phyloP scores from a whole-genome alignment of 176 grass and related monocot species.

The Oryza longistaminata region DNA sequence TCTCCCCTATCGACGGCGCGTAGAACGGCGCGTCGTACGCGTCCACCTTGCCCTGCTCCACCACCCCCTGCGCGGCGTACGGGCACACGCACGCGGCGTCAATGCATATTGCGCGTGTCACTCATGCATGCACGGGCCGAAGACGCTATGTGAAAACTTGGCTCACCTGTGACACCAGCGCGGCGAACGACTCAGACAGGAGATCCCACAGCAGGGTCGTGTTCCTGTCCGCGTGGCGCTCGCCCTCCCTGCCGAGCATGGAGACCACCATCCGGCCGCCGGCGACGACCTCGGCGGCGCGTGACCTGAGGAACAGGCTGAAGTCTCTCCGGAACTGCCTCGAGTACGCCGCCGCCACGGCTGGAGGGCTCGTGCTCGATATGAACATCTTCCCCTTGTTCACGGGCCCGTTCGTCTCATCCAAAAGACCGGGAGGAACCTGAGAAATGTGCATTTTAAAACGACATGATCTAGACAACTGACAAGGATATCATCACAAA shows the following conservation, averaged over 20 bases:
- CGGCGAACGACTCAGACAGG: conserved; percentile 70
- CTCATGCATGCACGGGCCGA: too few relatives aligned
- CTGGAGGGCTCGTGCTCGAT: conserved; percentile 64
- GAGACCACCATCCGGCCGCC: conserved; percentile 75
- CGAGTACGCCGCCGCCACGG: conserved; percentile 54
- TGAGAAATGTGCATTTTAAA: not conserved
- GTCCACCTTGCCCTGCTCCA: conserved; percentile 75
- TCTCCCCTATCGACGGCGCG: conserved; percentile 69
- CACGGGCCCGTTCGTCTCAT: conserved; percentile 42
- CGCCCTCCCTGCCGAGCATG: conserved; percentile 71
- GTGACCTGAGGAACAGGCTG: conserved; percentile 68
- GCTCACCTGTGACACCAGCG: conserved; percentile 48
- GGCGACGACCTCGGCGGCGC: conserved; percentile 61
- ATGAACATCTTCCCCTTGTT: conserved; percentile 92
- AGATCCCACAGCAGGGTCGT: conserved; percentile 78
- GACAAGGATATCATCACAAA: not conserved
- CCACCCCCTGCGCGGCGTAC: conserved; percentile 39
- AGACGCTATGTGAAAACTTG: too few relatives aligned
- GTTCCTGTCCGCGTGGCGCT: conserved; percentile 44
- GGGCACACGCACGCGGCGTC: too few relatives aligned
- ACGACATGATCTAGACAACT: not conserved
- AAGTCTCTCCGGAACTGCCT: conserved; percentile 92
- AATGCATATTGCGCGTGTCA: too few relatives aligned
- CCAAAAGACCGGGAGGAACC: conserved; percentile 60
- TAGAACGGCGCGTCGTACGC: conserved; percentile 91